Evolutionary conservation across 1,284 basidiomycete species (phyloP).

Genomic region (Exobasidium cylindrosporum): DNA sequence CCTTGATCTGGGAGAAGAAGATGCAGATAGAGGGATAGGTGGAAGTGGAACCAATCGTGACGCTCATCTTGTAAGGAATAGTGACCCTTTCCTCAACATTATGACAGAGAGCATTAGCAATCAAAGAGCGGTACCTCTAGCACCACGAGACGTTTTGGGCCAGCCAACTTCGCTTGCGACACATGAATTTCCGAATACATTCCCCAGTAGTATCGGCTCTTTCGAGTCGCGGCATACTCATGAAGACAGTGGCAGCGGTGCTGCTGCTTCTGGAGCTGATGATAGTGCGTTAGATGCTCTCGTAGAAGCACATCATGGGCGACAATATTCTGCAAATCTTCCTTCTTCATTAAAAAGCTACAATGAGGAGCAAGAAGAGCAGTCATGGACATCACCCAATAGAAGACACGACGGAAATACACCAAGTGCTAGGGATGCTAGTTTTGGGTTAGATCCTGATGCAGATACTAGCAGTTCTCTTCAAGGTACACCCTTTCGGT

Average conservation of each 20-base stretch:
- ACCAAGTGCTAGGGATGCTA: constrained; percentile 4
- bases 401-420: background rate
- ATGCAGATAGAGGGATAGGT: background rate
- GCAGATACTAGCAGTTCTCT: constrained; percentile 2
- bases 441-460: constrained; percentile 15
- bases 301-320: constrained; percentile 11
- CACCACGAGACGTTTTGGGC: background rate
- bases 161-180: too few relatives aligned
- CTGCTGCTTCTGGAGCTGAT: background rate
- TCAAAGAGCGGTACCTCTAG: background rate
- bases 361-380: background rate
- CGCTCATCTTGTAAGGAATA: background rate
- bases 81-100: background rate
- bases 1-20: constrained; percentile 10
- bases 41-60: background rate
- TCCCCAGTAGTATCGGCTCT: background rate
- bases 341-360: background rate
- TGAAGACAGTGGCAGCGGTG: background rate
- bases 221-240: background rate
- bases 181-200: background rate
- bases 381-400: background rate
- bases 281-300: constrained; percentile 12
- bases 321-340: background rate
- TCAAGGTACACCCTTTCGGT: background rate
- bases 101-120: background rate